Base-by-base conservation (phyloP, 305 asterid species). In the Fraxinus dipetala region DNA sequence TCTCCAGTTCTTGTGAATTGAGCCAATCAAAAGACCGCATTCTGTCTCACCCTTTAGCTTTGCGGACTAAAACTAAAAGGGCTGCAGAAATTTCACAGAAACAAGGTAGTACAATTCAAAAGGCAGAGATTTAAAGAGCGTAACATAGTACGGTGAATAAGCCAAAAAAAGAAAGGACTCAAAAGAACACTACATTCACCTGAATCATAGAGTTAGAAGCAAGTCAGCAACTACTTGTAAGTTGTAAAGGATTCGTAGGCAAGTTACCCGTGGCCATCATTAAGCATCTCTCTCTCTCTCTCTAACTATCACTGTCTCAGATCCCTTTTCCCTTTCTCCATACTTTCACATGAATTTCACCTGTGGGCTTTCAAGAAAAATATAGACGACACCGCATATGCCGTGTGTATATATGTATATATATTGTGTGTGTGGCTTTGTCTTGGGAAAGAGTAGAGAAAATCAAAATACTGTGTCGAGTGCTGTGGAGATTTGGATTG, bases 281-380 rank as follows among this genome's bases (percentile, higher is more conserved):
- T 83, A 89, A 88, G 80, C 76, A 75, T 72, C 76, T 6, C 22
- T 26, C 28, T 26, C 28, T 26, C 28, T 26, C 28, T 32, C 51
- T 76, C 79, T 61, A 30, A 56, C 61, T 54, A 40, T 32, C 43
- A 59, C 87, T 83, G 77, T 76, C 83, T 81, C 89, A 92, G 97
- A 95, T 93, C 98, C 89, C 67, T 18, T 56, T 54, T 56, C 26
- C 67, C 95, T 90, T 82, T 65, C 84, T 61, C 88, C 91, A 86
- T 80, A 77, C 85, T 85, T 83, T 85, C 95, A 88, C 94, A 93
- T 91, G 91, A 90, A 85, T 79, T 88, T 89, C 94, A 90, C 92
- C 92, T 85, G 91, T 86, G 85, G 32, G 72, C 83, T 84, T 82
- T 87, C 87, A 63, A 78, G 89, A 89, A 85, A 83, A 84, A 54